These are phyloP conservation scores for Gonapodya prolifera DNA, from an alignment of 192 early-diverging fungal genomes.

Conservation along the genomic window DNA sequence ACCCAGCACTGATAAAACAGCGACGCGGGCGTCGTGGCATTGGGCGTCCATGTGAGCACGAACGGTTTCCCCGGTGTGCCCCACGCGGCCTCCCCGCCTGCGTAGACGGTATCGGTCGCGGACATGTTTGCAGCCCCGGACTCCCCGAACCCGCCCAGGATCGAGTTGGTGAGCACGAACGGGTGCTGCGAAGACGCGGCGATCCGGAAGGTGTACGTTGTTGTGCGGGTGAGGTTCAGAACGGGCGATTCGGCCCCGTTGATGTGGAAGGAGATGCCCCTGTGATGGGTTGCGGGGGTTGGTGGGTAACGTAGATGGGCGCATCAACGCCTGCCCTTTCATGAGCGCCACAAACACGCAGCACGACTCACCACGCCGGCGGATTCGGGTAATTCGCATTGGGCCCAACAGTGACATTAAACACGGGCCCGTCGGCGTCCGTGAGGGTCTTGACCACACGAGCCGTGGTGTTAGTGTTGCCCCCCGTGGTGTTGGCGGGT, in stretches of 20 bases:
- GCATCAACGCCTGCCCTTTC: no score
- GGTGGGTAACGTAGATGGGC: no score
- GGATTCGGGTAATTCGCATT: neutral
- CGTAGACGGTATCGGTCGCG: neutral
- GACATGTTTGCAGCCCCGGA: neutral
- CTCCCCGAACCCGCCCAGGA: neutral
- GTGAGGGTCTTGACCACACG: neutral
- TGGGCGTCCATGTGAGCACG: neutral
- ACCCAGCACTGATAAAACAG: neutral
- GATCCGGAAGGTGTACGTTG: neutral
- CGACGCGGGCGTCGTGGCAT: neutral
- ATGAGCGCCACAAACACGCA: no score
- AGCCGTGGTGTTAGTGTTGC: neutral
- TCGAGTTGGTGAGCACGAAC: neutral
- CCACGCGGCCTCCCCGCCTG: neutral
- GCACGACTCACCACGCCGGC: neutral
- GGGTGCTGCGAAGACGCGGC: neutral
- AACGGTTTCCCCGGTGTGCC: neutral
- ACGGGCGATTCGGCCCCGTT: neutral
- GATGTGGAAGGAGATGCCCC: slow-evolving; percentile 5
- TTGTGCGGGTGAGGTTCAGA: neutral
- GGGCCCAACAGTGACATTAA: neutral
- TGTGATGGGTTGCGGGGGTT: no score
- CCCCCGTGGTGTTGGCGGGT: neutral
- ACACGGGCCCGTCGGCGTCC: neutral